Conservation (phyloP, 192 early-diverging fungal genomes). For the Coemansia sp. region DNA sequence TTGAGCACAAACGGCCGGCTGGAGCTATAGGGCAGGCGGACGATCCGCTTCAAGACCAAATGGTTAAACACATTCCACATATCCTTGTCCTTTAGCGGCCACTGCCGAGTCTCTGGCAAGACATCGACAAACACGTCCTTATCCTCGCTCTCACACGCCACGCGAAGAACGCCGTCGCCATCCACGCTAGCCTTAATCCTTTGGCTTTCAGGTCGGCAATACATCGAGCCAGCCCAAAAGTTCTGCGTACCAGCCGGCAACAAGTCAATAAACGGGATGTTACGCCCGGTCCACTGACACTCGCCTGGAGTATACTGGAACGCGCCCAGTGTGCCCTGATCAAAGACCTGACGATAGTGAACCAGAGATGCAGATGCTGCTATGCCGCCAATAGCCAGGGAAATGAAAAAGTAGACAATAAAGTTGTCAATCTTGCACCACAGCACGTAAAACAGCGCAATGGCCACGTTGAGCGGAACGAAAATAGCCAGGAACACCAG, state of each 20-base stretch:
- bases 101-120: constrained; percentile 57
- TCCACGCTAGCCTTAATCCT: constrained; percentile 50
- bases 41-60: constrained; percentile 32
- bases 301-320: constrained; percentile 30
- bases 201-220: constrained; percentile 29
- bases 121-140: constrained; percentile 39
- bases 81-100: constrained; percentile 56
- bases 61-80: constrained; percentile 55
- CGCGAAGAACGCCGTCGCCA: constrained; percentile 39
- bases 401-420: constrained; percentile 35
- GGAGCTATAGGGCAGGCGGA: constrained; percentile 21
- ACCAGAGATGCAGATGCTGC: constrained; percentile 24
- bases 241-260: constrained; percentile 60
- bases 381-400: constrained; percentile 15
- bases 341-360: constrained; percentile 56
- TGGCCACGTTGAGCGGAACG: constrained; percentile 53
- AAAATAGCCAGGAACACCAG: constrained; percentile 60
- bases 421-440: constrained; percentile 43
- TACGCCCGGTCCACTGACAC: constrained; percentile 57
- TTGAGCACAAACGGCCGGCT: constrained; percentile 32
- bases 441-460: constrained; percentile 46
- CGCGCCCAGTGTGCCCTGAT: constrained; percentile 20
- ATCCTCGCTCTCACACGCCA: constrained; percentile 17
- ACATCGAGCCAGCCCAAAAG: constrained; percentile 61
- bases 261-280: constrained; percentile 58